A percentile compares a stretch with the other conserved stretches of the same genome.
Evolutionary conservation across 352 stramenopile genomes (phyloP).

Genomic region (Globisporangium parvum): DNA sequence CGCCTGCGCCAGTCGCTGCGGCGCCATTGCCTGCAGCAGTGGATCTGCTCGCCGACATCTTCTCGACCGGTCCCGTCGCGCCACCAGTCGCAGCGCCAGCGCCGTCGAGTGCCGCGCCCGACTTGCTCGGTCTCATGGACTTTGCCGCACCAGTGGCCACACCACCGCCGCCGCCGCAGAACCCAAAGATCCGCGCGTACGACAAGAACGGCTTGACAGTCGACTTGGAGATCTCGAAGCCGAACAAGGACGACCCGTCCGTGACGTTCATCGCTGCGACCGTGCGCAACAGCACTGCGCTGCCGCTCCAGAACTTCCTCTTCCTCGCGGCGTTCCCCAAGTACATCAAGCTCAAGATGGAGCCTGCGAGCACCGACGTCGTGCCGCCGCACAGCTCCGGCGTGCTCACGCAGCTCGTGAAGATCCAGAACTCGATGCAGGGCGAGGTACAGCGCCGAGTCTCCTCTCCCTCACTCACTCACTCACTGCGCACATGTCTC

Average conservation of each 20-base stretch:
- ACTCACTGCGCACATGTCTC: background rate
- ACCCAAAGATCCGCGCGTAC: constrained; percentile 87
- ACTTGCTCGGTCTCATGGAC: constrained; percentile 70
- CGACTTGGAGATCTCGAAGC: constrained; percentile 89
- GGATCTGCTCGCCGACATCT: constrained; percentile 95
- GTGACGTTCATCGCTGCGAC: constrained; percentile 90
- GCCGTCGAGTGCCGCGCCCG: constrained; percentile 17
- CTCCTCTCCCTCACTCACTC: background rate
- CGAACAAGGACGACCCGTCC: constrained; percentile 89
- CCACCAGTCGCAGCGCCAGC: constrained; percentile 4
- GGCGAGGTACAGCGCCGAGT: constrained; percentile 66
- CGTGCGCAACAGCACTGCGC: constrained; percentile 89
- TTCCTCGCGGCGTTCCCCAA: constrained; percentile 95
- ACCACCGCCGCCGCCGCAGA: constrained; percentile 21
- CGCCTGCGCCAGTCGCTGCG: constrained; percentile 16
- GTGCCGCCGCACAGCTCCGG: constrained; percentile 81
- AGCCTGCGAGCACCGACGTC: constrained; percentile 90
- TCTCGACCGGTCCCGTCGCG: constrained; percentile 44
- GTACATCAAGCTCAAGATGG: constrained; percentile 98
- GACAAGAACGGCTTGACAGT: constrained; percentile 95
- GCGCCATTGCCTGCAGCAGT: constrained; percentile 28
- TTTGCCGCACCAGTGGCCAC: constrained; percentile 57
- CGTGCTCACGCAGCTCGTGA: constrained; percentile 92
- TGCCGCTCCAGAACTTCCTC: constrained; percentile 89
- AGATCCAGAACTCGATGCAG: constrained; percentile 94